Conservation (phyloP, 805 yeast species). For the Pichia membranifaciens region DNA sequence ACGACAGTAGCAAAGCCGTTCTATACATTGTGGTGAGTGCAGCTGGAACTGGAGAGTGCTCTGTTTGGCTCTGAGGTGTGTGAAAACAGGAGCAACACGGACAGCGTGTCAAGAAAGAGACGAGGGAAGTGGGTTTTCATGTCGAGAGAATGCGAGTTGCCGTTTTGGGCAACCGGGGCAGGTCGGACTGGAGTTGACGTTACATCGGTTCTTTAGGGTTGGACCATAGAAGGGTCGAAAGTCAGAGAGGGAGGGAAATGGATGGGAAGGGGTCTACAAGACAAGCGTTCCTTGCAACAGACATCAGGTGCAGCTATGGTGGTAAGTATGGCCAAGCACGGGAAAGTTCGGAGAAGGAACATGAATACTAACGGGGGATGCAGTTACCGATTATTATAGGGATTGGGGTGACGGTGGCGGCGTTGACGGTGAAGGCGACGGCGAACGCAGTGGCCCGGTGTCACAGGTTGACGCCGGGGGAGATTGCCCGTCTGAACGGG, state of each 20-base stretch:
- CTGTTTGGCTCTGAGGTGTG: no score
- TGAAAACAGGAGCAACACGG: no score
- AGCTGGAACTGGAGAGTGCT: no score
- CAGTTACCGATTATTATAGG: constrained; percentile 49
- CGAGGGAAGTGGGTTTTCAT: background rate
- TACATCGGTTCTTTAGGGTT: no score
- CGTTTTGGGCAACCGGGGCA: background rate
- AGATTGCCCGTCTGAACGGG: constrained; percentile 37
- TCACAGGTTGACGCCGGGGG: constrained; percentile 28
- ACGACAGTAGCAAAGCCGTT: constrained; percentile 22
- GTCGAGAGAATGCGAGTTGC: background rate
- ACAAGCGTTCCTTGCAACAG: no score
- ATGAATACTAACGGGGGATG: background rate
- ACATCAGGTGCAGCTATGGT: no score
- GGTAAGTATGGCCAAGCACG: no score
- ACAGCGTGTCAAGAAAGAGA: constrained; percentile 1
- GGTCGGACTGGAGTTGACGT: no score
- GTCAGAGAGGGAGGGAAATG: no score
- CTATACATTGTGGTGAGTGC: background rate
- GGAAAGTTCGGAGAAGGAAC: no score
- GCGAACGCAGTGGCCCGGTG: constrained; percentile 30
- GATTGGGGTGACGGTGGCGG: constrained; percentile 47
- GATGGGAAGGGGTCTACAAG: no score
- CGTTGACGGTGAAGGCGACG: constrained; percentile 40
- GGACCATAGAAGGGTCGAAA: background rate